Evolutionary conservation across 495 filamentous ascomycete species (phyloP).

Genomic region (Neohortaea acidophila): DNA sequence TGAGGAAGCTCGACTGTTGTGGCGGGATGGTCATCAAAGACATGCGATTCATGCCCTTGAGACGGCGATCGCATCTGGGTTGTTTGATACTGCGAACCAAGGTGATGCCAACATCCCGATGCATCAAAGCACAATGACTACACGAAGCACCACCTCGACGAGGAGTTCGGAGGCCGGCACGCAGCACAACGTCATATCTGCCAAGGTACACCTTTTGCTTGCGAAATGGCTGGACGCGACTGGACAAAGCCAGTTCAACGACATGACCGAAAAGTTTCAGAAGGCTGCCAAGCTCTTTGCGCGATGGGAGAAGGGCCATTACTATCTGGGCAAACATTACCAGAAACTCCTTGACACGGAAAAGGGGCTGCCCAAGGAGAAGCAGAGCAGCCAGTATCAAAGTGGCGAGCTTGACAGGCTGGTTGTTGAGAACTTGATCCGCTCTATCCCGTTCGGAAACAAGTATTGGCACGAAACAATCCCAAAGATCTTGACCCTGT

Average conservation of each 20-base stretch:
- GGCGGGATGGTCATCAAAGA: slow-evolving; percentile 84
- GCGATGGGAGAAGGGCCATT: slow-evolving; percentile 92
- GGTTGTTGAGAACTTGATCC: slow-evolving; percentile 82
- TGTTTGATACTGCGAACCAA: slow-evolving; percentile 41
- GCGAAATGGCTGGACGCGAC: slow-evolving; percentile 95
- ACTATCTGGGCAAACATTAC: slow-evolving; percentile 93
- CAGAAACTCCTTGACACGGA: slow-evolving; percentile 90
- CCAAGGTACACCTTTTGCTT: slow-evolving; percentile 61
- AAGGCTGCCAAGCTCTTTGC: slow-evolving; percentile 45
- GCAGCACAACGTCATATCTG: slow-evolving; percentile 40
- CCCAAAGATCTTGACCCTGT: slow-evolving; percentile 77
- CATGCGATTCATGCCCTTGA: slow-evolving; percentile 87
- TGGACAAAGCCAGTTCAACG: slow-evolving; percentile 70
- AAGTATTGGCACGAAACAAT: slow-evolving; percentile 94
- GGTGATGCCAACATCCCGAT: slow-evolving; percentile 21
- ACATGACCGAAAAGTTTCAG: slow-evolving; percentile 63
- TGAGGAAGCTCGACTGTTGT: slow-evolving; percentile 84
- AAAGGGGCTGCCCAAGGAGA: slow-evolving; percentile 54
- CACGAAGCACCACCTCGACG: too few species aligned
- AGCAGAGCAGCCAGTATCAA: slow-evolving; percentile 40
- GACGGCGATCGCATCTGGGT: slow-evolving; percentile 62
- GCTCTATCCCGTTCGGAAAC: slow-evolving; percentile 69
- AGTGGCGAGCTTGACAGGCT: slow-evolving; percentile 74
- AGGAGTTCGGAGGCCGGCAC: slow-evolving; percentile 23
- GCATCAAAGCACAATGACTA: slow-evolving; percentile 3